Evolutionary conservation across 306 rosid species (phyloP).

Genomic region (Lablab purpureus): DNA sequence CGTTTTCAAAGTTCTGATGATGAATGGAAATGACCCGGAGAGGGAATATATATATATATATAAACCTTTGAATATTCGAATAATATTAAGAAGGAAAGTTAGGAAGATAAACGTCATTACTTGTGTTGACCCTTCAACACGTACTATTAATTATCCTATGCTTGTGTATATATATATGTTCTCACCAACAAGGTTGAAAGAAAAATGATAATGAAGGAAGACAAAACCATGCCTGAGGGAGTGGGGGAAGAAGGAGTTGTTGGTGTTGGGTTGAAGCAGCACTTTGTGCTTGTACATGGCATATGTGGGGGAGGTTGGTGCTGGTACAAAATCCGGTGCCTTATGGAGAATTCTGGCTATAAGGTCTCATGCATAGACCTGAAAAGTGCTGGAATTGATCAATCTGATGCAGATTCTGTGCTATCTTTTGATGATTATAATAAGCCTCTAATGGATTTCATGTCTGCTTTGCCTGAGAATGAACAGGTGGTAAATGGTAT

Average conservation of each 20-base stretch:
- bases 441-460: conserved; percentile 77
- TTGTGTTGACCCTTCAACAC: conserved; percentile 36
- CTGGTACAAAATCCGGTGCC: conserved; percentile 91
- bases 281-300: conserved; percentile 95
- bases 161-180: background rate
- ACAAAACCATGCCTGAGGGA: conserved; percentile 43
- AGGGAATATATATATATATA: background rate
- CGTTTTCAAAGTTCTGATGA: conserved; percentile 48
- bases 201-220: conserved; percentile 43
- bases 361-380: conserved; percentile 85
- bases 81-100: conserved; percentile 34
- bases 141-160: conserved; percentile 39
- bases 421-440: conserved; percentile 81
- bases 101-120: conserved; percentile 43
- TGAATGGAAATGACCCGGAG: conserved; percentile 43
- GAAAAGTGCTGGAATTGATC: conserved; percentile 79
- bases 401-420: conserved; percentile 66
- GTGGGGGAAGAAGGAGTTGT: conserved; percentile 46
- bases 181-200: conserved; percentile 3
- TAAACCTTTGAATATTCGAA: conserved; percentile 7
- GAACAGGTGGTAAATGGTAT: conserved; percentile 64
- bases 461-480: conserved; percentile 68
- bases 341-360: conserved; percentile 92
- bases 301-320: conserved; percentile 89
- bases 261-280: conserved; percentile 48